These are phyloP conservation scores for Picochlorum sp. DNA, from an alignment of 139 green algal species.

Conservation along the genomic window DNA sequence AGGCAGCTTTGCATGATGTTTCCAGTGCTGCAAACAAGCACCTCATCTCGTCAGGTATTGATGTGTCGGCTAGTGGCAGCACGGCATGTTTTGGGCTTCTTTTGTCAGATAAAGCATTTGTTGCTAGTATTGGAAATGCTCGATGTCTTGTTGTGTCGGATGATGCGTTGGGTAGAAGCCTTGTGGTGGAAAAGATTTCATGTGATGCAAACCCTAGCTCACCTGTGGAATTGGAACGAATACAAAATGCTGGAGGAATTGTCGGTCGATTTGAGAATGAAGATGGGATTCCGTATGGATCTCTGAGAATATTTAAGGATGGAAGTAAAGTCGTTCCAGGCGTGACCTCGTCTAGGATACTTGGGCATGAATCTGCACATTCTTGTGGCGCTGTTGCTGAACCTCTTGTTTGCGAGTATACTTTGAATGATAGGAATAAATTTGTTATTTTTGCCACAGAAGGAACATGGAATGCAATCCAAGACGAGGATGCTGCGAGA, in stretches of 20 bases:
- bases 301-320: slow-evolving; percentile 19
- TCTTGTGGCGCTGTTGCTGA: slow-evolving; percentile 17
- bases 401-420: slow-evolving; percentile 13
- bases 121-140: slow-evolving; percentile 28
- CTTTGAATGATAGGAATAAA: slow-evolving; percentile 23
- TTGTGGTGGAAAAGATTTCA: slow-evolving; percentile 32
- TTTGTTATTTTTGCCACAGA: slow-evolving; percentile 62
- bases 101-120: slow-evolving; percentile 1
- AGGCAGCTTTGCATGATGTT: slow-evolving; percentile 14
- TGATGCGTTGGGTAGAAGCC: not conserved
- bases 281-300: slow-evolving; percentile 10
- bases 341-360: slow-evolving; percentile 41
- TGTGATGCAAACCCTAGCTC: slow-evolving; percentile 39
- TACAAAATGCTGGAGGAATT: slow-evolving; percentile 18
- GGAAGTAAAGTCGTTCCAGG: slow-evolving; percentile 13
- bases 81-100: slow-evolving; percentile 36
- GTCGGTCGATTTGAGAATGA: slow-evolving; percentile 20
- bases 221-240: slow-evolving; percentile 30
- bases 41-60: slow-evolving; percentile 5
- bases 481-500: slow-evolving; percentile 24
- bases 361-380: slow-evolving; percentile 38
- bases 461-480: slow-evolving; percentile 61
- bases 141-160: slow-evolving; percentile 22
- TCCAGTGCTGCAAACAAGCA: not conserved
- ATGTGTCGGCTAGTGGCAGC: slow-evolving; percentile 22